Conservation (phyloP, 306 rosid genomes). For the Lablab purpureus region DNA sequence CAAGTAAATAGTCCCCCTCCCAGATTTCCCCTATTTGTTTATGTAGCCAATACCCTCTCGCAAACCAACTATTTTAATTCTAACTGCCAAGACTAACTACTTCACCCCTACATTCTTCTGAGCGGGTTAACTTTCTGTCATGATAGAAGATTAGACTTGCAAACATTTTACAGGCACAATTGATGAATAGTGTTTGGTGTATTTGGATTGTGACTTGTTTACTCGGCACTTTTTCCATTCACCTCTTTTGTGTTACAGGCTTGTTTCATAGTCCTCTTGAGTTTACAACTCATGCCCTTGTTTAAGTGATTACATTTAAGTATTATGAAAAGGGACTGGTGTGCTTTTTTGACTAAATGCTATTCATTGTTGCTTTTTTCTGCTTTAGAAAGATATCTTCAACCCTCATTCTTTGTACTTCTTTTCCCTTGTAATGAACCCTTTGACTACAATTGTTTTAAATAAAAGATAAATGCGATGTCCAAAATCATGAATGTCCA, state of each 20-base stretch:
- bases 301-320: slow-evolving; percentile 17
- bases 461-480: not conserved
- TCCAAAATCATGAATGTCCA: not conserved
- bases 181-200: slow-evolving; percentile 6
- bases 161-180: not conserved
- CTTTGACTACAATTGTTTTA: slow-evolving; percentile 3
- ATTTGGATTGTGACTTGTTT: not conserved
- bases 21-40: slow-evolving; percentile 1
- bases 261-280: not conserved
- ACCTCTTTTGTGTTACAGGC: slow-evolving; percentile 1
- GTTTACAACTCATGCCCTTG: not conserved
- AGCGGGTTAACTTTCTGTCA: not conserved
- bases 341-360: slow-evolving; percentile 6
- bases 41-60: too few species aligned
- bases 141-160: not conserved
- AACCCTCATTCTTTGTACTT: slow-evolving; percentile 1
- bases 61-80: slow-evolving; percentile 16
- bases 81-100: slow-evolving; percentile 17
- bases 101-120: slow-evolving; percentile 15
- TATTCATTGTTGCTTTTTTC: not conserved
- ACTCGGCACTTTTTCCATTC: not conserved
- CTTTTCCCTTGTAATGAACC: not conserved
- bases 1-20: slow-evolving; percentile 29
- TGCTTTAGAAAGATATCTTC: not conserved
- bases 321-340: slow-evolving; percentile 13